Percentiles rank a stretch among this genome's conserved stretches.
These are phyloP conservation scores for Xanthoconium purpureum DNA, from an alignment of 768 basidiomycete genomes.

Conservation along the genomic window DNA sequence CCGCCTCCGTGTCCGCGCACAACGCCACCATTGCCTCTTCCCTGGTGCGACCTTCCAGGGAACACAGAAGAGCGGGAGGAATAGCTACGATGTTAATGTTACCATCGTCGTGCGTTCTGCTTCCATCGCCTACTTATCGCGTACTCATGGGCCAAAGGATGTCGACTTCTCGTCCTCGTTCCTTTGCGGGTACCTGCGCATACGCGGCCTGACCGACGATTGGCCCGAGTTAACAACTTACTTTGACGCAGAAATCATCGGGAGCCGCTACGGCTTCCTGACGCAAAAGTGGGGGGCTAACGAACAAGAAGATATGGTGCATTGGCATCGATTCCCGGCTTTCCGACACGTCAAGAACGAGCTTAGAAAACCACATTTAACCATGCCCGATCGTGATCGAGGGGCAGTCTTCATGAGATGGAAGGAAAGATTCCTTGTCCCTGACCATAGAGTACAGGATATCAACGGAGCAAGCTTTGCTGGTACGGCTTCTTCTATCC, in stretches of 20 bases:
- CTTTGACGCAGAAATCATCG: constrained; percentile 96
- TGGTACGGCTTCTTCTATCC: constrained; percentile 47
- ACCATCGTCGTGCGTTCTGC: constrained; percentile 74
- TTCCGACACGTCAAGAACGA: constrained; percentile 81
- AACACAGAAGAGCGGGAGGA: constrained; percentile 91
- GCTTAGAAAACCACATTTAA: constrained; percentile 72
- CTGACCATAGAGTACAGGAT: constrained; percentile 88
- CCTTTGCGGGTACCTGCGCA: constrained; percentile 89
- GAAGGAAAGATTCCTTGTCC: constrained; percentile 97
- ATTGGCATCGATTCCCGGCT: constrained; percentile 92
- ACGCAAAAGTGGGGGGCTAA: constrained; percentile 90
- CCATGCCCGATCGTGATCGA: constrained; percentile 72
- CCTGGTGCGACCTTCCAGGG: constrained; percentile 88
- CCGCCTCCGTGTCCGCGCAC: constrained; percentile 67
- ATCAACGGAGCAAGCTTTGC: constrained; percentile 96
- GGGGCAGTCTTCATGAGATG: constrained; percentile 92
- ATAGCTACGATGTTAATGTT: constrained; percentile 92
- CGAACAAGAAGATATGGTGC: constrained; percentile 88
- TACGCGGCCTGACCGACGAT: constrained; percentile 88
- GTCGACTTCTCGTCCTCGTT: constrained; percentile 85
- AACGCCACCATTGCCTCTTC: constrained; percentile 75
- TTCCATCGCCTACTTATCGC: constrained; percentile 1
- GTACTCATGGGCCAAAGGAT: constrained; percentile 49
- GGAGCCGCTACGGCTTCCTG: constrained; percentile 84
- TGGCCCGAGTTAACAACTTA: constrained; percentile 96